phyloP scores from a whole-genome alignment of 2,329 filamentous ascomycete species.

The Fusarium fujikuroi region DNA sequence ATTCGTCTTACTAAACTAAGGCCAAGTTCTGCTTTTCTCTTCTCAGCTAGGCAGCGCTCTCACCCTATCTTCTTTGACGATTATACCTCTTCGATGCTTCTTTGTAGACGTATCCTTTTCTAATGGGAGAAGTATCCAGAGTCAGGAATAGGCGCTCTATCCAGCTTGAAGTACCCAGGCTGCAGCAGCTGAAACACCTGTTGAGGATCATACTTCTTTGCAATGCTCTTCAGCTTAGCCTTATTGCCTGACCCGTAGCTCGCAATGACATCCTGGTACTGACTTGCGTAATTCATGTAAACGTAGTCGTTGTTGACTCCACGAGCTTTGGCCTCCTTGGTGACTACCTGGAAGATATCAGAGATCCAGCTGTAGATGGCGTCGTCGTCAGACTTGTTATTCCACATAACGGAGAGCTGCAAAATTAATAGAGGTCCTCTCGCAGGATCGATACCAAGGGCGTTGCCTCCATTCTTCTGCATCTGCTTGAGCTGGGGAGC shows the following conservation, averaged over 20 bases:
- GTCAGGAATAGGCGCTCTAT: slow-evolving; percentile 9
- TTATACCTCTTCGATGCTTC: neutral
- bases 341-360: neutral
- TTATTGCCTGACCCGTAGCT: slow-evolving; percentile 9
- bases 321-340: slow-evolving; percentile 2
- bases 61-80: neutral
- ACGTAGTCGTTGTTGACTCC: slow-evolving; percentile 1
- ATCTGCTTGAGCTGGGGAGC: slow-evolving; percentile 50
- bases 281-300: slow-evolving; percentile 28
- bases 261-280: slow-evolving; percentile 11
- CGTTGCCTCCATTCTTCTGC: slow-evolving; percentile 48
- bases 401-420: slow-evolving; percentile 4
- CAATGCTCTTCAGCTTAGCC: slow-evolving; percentile 4
- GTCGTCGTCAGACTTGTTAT: slow-evolving; percentile 47
- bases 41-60: neutral
- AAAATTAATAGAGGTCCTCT: slow-evolving; percentile 41
- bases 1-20: neutral
- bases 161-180: slow-evolving; percentile 41
- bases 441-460: slow-evolving; percentile 43
- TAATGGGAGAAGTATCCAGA: neutral
- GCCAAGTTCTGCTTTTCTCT: neutral
- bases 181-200: slow-evolving; percentile 10
- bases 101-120: neutral
- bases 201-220: slow-evolving; percentile 11
- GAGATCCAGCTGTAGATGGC: slow-evolving; percentile 35